These are phyloP conservation scores for Fusarium compactum DNA, from an alignment of 2,329 filamentous ascomycete species.

Conservation along the genomic window DNA sequence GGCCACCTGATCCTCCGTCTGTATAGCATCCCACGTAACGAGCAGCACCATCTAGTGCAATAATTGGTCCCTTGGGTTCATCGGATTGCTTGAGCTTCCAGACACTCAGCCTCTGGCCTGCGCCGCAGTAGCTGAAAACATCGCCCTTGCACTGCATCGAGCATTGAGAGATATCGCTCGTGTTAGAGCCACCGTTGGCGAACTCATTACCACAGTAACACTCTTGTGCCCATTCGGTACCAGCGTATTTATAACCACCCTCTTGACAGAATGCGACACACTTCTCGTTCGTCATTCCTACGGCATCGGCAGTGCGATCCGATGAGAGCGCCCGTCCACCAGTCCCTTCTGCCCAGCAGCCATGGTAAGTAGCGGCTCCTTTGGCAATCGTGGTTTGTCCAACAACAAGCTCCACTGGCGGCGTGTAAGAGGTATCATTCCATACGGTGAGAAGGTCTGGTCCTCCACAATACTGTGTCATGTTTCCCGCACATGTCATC, in stretches of 20 bases:
- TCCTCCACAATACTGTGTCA: slow-evolving; percentile 42
- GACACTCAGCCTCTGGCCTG: slow-evolving; percentile 40
- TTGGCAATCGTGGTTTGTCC: slow-evolving; percentile 36
- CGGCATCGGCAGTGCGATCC: slow-evolving; percentile 18
- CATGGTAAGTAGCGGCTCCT: slow-evolving; percentile 33
- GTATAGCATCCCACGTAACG: slow-evolving; percentile 39
- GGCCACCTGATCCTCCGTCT: slow-evolving; percentile 39
- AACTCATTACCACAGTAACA: slow-evolving; percentile 51
- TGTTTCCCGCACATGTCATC: slow-evolving; percentile 39
- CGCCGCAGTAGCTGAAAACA: slow-evolving; percentile 42
- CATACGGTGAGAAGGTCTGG: slow-evolving; percentile 36
- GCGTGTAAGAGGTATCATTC: slow-evolving; percentile 41
- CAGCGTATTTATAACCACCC: slow-evolving; percentile 51
- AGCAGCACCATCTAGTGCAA: slow-evolving; percentile 30
- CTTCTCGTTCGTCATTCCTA: slow-evolving; percentile 46
- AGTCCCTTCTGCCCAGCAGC: slow-evolving; percentile 35
- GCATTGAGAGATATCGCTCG: slow-evolving; percentile 39
- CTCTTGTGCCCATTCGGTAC: slow-evolving; percentile 52
- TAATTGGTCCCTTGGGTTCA: slow-evolving; percentile 26
- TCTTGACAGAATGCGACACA: slow-evolving; percentile 49
- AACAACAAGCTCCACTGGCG: slow-evolving; percentile 29
- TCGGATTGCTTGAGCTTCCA: slow-evolving; percentile 37
- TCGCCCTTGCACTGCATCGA: slow-evolving; percentile 47
- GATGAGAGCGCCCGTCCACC: slow-evolving; percentile 34
- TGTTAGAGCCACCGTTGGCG: slow-evolving; percentile 25